These are phyloP conservation scores for Sporisorium exsertum DNA, from an alignment of 1,284 basidiomycete genomes.

Conservation along the genomic window DNA sequence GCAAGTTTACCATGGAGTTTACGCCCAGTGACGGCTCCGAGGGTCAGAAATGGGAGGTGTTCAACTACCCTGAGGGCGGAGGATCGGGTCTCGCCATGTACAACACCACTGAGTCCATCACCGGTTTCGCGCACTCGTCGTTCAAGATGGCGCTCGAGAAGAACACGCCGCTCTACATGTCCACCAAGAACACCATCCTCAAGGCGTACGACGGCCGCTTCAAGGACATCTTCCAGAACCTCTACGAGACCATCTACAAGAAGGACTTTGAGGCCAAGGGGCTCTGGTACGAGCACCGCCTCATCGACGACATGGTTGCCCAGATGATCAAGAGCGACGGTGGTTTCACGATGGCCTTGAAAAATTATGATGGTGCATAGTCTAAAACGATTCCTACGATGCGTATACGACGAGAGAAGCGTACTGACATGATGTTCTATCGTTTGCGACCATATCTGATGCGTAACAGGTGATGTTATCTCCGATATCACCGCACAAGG, in stretches of 20 bases:
- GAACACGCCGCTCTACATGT: conserved; percentile 81
- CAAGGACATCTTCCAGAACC: conserved; percentile 98
- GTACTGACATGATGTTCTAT: no score
- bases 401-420: no score
- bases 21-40: conserved; percentile 57
- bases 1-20: conserved; percentile 66
- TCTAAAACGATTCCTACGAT: no score
- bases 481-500: conserved; percentile 73
- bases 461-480: conserved; percentile 56
- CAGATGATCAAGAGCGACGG: conserved; percentile 96
- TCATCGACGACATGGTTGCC: conserved; percentile 79
- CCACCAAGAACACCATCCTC: conserved; percentile 69
- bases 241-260: conserved; percentile 87
- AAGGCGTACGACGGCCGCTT: conserved; percentile 83
- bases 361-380: conserved; percentile 68
- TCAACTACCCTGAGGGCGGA: conserved; percentile 63
- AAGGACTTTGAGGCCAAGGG: conserved; percentile 81
- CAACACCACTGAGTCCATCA: conserved; percentile 77
- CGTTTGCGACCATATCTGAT: no score
- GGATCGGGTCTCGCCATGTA: conserved; percentile 71
- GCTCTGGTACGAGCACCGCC: conserved; percentile 96
- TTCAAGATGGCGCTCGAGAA: conserved; percentile 99
- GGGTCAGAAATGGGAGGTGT: conserved; percentile 59
- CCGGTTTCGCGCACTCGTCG: conserved; percentile 93
- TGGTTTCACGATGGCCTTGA: conserved; percentile 90